phyloP scores from a whole-genome alignment of 2,329 filamentous ascomycete genomes.

The Onygenales sp. region DNA sequence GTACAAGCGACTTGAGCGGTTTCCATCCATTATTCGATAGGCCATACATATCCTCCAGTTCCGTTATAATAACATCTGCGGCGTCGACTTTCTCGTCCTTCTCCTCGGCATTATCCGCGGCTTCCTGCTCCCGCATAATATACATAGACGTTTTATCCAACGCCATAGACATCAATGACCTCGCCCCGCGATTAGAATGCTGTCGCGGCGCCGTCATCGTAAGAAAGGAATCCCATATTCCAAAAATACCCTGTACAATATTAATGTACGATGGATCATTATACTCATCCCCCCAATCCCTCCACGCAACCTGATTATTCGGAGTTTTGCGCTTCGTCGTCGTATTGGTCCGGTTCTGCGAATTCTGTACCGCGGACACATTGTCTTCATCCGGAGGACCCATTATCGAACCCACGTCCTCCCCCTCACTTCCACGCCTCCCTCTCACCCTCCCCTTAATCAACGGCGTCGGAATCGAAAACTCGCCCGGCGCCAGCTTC shows the following conservation, averaged over 20 bases:
- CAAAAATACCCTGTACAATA: slow-evolving; percentile 26
- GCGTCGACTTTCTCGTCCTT: slow-evolving; percentile 28
- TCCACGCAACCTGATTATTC: slow-evolving; percentile 17
- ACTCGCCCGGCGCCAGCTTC: slow-evolving; percentile 29
- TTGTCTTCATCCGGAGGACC: too few species aligned
- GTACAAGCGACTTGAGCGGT: slow-evolving; percentile 32
- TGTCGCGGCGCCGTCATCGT: slow-evolving; percentile 19
- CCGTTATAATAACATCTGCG: slow-evolving; percentile 33
- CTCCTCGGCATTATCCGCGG: slow-evolving; percentile 22
- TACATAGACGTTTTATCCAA: slow-evolving; percentile 28
- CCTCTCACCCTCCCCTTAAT: slow-evolving; percentile 27
- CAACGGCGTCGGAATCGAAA: slow-evolving; percentile 33
- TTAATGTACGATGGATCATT: slow-evolving; percentile 17
- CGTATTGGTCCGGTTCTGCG: too few species aligned
- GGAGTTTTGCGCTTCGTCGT: slow-evolving; percentile 8
- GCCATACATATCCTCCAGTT: slow-evolving; percentile 31
- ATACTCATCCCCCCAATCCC: slow-evolving; percentile 21
- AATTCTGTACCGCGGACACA: too few species aligned
- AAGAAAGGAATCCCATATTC: slow-evolving; percentile 28
- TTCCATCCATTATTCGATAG: slow-evolving; percentile 25
- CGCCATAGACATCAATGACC: slow-evolving; percentile 30
- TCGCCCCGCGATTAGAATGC: slow-evolving; percentile 15
- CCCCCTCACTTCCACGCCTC: slow-evolving; percentile 14
- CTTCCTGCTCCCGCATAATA: slow-evolving; percentile 27
- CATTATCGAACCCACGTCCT: slow-evolving; percentile 3